Base-by-base conservation (phyloP, 2,329 filamentous ascomycete genomes). In the Leptoxyphium fumago region DNA sequence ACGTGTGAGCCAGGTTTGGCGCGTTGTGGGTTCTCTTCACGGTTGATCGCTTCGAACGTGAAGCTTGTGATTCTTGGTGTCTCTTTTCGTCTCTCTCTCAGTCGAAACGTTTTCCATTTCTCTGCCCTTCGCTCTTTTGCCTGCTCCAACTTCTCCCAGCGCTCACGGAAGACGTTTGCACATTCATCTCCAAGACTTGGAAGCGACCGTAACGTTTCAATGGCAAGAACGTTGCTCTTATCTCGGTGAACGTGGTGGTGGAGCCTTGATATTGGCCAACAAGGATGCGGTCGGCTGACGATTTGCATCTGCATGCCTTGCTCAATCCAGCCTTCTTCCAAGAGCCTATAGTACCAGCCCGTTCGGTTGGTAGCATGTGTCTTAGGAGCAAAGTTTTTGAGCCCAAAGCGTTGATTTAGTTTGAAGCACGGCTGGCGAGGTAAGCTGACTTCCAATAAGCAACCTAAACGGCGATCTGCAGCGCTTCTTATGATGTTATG, bases 181-280 rank as follows among this genome's bases (percentile, higher is more conserved):
- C 52, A 51, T 79, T 69, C 29, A 66, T 65, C 21, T 5, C 47
- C 28, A 4, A 51, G 41, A 62, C 67, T 29, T 73, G 65, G 55
- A 78, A 76, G 32, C 80, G 59, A 49, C 75, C 80, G 57, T 79
- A 36, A 43, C 15, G 43, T 30, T 4, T 46, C 43, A 6, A 48
- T 47, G 17, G 45, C 73, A 57, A 81, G 77, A 0, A 82, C 62
- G 10, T 72, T 64, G 55, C 77, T 74, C n/a, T n/a, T n/a, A n/a
- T n/a, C n/a, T n/a, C n/a, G n/a, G n/a, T n/a, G n/a, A n/a, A n/a
- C n/a, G n/a, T n/a, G n/a, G n/a, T n/a, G n/a, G n/a, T n/a, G n/a
- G n/a, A n/a, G n/a, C n/a, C n/a, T n/a, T n/a, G n/a, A n/a, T 29
- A 82, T 68, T 0, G 77, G 78, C 79, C 78, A 82, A 36, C 65